phyloP scores from a whole-genome alignment of 2,329 filamentous ascomycete species.

The Alternaria sp. region DNA sequence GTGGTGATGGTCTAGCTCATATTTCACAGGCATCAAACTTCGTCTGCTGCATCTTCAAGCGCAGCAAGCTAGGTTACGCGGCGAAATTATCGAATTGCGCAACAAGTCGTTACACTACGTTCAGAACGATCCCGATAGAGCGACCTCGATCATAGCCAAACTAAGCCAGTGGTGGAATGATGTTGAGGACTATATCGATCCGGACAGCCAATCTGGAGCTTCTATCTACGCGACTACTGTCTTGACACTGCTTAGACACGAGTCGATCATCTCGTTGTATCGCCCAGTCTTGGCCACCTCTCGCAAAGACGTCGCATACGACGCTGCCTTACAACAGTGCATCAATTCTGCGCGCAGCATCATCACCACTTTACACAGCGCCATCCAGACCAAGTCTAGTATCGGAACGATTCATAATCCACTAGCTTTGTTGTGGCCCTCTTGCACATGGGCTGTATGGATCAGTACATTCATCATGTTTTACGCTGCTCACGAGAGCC shows the following conservation, averaged over 20 bases:
- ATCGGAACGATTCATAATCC: background rate
- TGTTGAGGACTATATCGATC: conserved; percentile 59
- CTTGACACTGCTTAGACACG: conserved; percentile 58
- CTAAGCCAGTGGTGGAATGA: conserved; percentile 64
- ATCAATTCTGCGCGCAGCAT: conserved; percentile 61
- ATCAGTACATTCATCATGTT: conserved; percentile 63
- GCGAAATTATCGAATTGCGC: conserved; percentile 61
- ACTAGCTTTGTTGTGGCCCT: conserved; percentile 58
- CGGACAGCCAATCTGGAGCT: conserved; percentile 30
- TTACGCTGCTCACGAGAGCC: conserved; percentile 59
- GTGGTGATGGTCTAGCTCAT: background rate
- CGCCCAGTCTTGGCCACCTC: conserved; percentile 60
- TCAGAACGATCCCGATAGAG: conserved; percentile 54
- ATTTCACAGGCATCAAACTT: conserved; percentile 18
- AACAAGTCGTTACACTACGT: conserved; percentile 61
- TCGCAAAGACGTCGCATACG: conserved; percentile 55
- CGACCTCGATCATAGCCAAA: conserved; percentile 59
- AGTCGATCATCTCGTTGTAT: conserved; percentile 61
- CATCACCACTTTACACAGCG: conserved; percentile 53
- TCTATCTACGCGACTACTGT: conserved; percentile 53
- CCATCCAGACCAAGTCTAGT: conserved; percentile 12
- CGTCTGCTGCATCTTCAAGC: conserved; percentile 47
- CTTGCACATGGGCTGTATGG: conserved; percentile 63
- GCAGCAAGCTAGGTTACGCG: conserved; percentile 60
- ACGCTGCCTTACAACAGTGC: conserved; percentile 60